These are phyloP conservation scores for Trypanosoma theileri DNA, from an alignment of 208 protist species.

Conservation along the genomic window DNA sequence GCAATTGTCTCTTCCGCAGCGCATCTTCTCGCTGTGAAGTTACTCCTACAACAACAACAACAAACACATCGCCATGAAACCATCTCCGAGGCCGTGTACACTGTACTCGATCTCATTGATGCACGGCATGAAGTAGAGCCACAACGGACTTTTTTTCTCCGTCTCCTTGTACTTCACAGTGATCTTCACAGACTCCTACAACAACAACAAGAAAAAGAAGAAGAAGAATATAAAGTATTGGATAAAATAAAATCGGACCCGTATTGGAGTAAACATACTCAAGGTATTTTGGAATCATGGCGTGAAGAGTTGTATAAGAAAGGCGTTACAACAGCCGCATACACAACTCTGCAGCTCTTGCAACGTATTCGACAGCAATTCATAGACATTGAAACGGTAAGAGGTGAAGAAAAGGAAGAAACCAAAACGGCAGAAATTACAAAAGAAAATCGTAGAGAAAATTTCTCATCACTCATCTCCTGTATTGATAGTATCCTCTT, in stretches of 20 bases:
- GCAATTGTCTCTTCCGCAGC: slow-evolving; percentile 33
- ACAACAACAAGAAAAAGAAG: not conserved
- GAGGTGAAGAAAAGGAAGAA: no score
- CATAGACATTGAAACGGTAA: not conserved
- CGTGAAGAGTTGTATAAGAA: not conserved
- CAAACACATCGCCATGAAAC: not conserved
- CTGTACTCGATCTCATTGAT: slow-evolving; percentile 33
- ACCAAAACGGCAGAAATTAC: no score
- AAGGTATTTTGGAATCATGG: slow-evolving; percentile 17
- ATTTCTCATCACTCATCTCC: not conserved
- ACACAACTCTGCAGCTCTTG: slow-evolving; percentile 24
- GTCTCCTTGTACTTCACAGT: slow-evolving; percentile 33
- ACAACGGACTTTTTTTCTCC: slow-evolving; percentile 49
- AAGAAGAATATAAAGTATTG: not conserved
- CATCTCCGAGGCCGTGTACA: slow-evolving; percentile 31
- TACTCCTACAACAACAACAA: slow-evolving; percentile 23
- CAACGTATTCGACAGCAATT: slow-evolving; percentile 9
- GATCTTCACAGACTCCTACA: slow-evolving; percentile 9
- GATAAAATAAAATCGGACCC: not conserved
- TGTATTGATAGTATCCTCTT: slow-evolving; percentile 19
- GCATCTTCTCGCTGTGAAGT: slow-evolving; percentile 43
- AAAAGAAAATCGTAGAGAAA: not conserved
- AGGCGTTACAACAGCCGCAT: slow-evolving; percentile 19
- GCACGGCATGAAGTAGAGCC: slow-evolving; percentile 22
- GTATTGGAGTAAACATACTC: not conserved